phyloP scores from a whole-genome alignment of 2,329 filamentous ascomycete genomes.

The Hymenotorrendiella dingleyae region DNA sequence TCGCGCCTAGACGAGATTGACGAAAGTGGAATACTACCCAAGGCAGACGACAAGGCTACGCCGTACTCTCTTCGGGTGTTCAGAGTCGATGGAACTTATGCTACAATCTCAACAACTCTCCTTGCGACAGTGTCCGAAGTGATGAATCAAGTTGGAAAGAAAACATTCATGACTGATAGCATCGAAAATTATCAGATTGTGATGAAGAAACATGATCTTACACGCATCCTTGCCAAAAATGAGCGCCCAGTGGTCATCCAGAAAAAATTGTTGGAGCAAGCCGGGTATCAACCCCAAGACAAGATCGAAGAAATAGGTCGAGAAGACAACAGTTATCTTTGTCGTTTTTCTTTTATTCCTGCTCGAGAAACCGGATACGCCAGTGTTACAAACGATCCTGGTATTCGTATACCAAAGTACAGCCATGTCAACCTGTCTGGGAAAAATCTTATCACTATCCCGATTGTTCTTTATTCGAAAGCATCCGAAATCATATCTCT shows the following conservation, averaged over 20 bases:
- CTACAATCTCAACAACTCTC: slow-evolving; percentile 77
- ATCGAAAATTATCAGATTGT: slow-evolving; percentile 94
- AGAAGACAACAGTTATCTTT: slow-evolving; percentile 96
- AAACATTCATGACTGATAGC: slow-evolving; percentile 86
- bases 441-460: slow-evolving; percentile 88
- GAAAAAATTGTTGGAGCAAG: slow-evolving; percentile 83
- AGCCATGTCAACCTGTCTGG: slow-evolving; percentile 90
- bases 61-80: slow-evolving; percentile 95
- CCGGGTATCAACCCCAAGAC: slow-evolving; percentile 83
- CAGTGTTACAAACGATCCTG: slow-evolving; percentile 68
- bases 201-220: slow-evolving; percentile 85
- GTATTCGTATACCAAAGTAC: slow-evolving; percentile 81
- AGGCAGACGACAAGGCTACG: slow-evolving; percentile 66
- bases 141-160: slow-evolving; percentile 85
- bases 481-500: slow-evolving; percentile 89
- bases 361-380: slow-evolving; percentile 79
- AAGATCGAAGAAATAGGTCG: slow-evolving; percentile 87
- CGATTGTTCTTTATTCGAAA: slow-evolving; percentile 87
- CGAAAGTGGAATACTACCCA: slow-evolving; percentile 60
- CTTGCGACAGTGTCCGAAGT: slow-evolving; percentile 83
- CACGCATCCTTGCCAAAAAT: slow-evolving; percentile 68
- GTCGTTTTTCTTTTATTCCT: slow-evolving; percentile 90
- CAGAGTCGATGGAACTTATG: slow-evolving; percentile 87
- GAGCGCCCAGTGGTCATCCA: slow-evolving; percentile 89
- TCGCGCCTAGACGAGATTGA: slow-evolving; percentile 55